phyloP scores from a whole-genome alignment of 345 rosid genomes.

The Mallotus nudiflorus region DNA sequence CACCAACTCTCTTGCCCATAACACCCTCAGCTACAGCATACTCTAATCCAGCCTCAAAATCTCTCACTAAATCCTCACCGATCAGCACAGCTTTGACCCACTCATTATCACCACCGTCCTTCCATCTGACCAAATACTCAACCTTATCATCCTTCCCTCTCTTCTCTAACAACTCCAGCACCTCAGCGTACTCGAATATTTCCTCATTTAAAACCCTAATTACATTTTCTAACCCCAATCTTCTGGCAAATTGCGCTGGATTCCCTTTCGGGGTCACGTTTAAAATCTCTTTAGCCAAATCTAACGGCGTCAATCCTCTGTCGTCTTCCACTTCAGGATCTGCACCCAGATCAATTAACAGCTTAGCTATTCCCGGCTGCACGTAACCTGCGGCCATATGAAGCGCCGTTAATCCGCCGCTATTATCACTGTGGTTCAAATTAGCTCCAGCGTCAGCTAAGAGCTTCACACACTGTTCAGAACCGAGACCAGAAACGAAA shows the following conservation, averaged over 20 bases:
- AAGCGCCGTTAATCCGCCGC: conserved; percentile 78
- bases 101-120: conserved; percentile 73
- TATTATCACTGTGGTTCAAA: conserved; percentile 56
- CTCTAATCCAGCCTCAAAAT: conserved; percentile 81
- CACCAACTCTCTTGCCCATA: conserved; percentile 58
- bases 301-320: conserved; percentile 63
- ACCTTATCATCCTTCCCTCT: conserved; percentile 71
- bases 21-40: conserved; percentile 82
- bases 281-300: conserved; percentile 63
- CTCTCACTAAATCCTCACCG: conserved; percentile 71
- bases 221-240: conserved; percentile 78
- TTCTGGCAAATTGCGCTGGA: conserved; percentile 67
- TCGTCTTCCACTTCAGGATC: conserved; percentile 73
- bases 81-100: conserved; percentile 65
- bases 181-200: conserved; percentile 80
- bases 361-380: conserved; percentile 59
- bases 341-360: conserved; percentile 64
- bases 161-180: conserved; percentile 70
- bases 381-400: conserved; percentile 96
- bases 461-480: conserved; percentile 62
- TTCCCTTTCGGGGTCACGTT: conserved; percentile 80
- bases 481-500: conserved; percentile 82
- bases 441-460: conserved; percentile 77
- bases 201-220: conserved; percentile 47
- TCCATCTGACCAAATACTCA: conserved; percentile 83